Evolutionary conservation across 2,329 filamentous ascomycete species (phyloP).

Genomic region (Penicillium sp.): DNA sequence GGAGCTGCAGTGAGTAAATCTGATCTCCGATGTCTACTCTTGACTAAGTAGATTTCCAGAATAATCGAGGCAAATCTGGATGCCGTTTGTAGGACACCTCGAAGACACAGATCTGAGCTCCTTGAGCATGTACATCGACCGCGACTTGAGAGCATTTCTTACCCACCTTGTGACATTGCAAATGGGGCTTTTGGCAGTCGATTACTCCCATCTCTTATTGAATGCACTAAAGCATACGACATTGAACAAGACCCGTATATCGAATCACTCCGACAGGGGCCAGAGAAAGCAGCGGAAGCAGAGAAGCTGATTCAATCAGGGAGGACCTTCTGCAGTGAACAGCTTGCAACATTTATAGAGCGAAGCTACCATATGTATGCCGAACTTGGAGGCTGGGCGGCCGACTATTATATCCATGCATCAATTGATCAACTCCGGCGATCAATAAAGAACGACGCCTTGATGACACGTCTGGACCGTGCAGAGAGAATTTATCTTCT

Average conservation of each 20-base stretch:
- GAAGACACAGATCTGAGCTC: constrained; percentile 68
- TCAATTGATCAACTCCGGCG: constrained; percentile 45
- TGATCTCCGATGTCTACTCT: neutral
- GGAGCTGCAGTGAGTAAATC: constrained; percentile 51
- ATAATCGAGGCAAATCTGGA: constrained; percentile 70
- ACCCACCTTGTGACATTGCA: constrained; percentile 3
- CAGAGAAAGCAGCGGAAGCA: constrained; percentile 35
- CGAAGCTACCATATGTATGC: constrained; percentile 54
- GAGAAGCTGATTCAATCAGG: constrained; percentile 30
- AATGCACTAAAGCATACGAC: constrained; percentile 50
- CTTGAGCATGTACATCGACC: constrained; percentile 70
- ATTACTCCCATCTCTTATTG: constrained; percentile 48
- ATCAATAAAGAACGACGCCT: constrained; percentile 26
- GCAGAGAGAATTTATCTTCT: constrained; percentile 59
- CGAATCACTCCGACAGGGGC: constrained; percentile 47
- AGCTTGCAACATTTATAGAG: constrained; percentile 58
- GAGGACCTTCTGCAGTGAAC: constrained; percentile 49
- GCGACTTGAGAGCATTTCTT: constrained; percentile 31
- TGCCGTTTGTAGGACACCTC: constrained; percentile 69
- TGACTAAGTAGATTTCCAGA: constrained; percentile 26
- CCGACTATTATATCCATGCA: constrained; percentile 63
- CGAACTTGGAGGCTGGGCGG: constrained; percentile 69
- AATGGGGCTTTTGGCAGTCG: constrained; percentile 1
- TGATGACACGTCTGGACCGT: constrained; percentile 48
- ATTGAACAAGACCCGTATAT: constrained; percentile 65